These are phyloP conservation scores for Venturia nashicola DNA, from an alignment of 2,329 filamentous ascomycete genomes.

Conservation along the genomic window DNA sequence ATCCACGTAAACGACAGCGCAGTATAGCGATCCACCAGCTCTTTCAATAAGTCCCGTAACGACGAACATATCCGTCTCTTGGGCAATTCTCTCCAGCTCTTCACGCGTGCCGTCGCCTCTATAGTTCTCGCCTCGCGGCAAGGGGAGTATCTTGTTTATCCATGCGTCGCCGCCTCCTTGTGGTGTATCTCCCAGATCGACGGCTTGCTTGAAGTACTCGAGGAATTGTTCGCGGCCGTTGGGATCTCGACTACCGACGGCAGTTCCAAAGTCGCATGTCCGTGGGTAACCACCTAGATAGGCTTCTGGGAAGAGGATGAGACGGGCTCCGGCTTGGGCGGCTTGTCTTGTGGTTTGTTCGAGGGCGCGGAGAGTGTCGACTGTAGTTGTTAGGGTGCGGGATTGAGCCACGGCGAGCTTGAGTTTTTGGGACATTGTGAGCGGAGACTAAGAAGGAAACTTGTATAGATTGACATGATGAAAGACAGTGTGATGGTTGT, in stretches of 20 bases:
- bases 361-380: conserved; percentile 54
- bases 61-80: conserved; percentile 69
- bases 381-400: conserved; percentile 33
- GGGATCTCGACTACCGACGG: conserved; percentile 55
- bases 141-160: conserved; percentile 49
- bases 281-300: conserved; percentile 88
- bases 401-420: conserved; percentile 38
- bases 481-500: not conserved
- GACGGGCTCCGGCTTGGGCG: conserved; percentile 45
- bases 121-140: conserved; percentile 32
- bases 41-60: conserved; percentile 71
- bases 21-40: conserved; percentile 73
- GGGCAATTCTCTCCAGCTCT: conserved; percentile 61
- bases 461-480: not conserved
- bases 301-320: conserved; percentile 84
- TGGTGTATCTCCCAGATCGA: conserved; percentile 74
- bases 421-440: conserved; percentile 30
- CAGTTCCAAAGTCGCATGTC: conserved; percentile 63
- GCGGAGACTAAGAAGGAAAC: conserved; percentile 4
- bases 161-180: conserved; percentile 59
- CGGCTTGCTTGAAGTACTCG: conserved; percentile 62
- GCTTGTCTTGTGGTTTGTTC: conserved; percentile 51
- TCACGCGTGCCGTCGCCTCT: conserved; percentile 70
- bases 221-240: conserved; percentile 72
- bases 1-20: conserved; percentile 69